Evolutionary conservation across 2,329 filamentous ascomycete genomes (phyloP), one percentile per base, ranked within the genome.

Genomic region (Fusarium sp.): DNA sequence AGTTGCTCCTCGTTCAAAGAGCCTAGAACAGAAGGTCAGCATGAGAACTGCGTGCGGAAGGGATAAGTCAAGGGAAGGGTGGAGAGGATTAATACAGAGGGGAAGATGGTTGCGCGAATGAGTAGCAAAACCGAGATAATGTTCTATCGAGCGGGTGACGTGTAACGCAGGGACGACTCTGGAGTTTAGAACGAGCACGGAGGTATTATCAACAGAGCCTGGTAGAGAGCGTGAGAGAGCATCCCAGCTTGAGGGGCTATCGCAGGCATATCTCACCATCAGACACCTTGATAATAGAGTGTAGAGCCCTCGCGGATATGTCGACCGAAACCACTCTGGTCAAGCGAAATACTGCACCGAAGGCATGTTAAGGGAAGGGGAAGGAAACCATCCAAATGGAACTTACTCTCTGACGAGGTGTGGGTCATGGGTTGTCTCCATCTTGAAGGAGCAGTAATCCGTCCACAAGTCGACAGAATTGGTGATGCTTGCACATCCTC

Each of bases 371-470:
- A 84, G 87, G 87, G 89, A 85, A 86, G 89, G 86, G 86, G 86
- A 86, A 90, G 86, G 86, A 90, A 90, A 90, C 86, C 85, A 84
- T 83, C 81, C 79, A 74, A 66, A 71, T 68, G 82, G 84, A 88
- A 98, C 96, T 98, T 97, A 99, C 96, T 98, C 96, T 97, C 96
- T 91, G 84, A 98, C 97, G 82, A 97, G 88, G 79, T 97, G 93
- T 76, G 93, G 88, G 79, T 97, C 94, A 83, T 99, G 96, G 74
- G 93, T 96, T 61, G 96, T 98, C 80, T 98, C 94, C 84, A 96
- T 94, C 82, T 98, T 98, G 89, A 98, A 98, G 76, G 90, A 89
- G 84, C 95, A 98, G 84, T 98, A 99, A 77, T 97, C 94, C 55
- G 93, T 92, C 96, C 96, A 99, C 64, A 99, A 86, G 79, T 99